phyloP scores from a whole-genome alignment of 73 alveolate species.

The Loxodes magnus region DNA sequence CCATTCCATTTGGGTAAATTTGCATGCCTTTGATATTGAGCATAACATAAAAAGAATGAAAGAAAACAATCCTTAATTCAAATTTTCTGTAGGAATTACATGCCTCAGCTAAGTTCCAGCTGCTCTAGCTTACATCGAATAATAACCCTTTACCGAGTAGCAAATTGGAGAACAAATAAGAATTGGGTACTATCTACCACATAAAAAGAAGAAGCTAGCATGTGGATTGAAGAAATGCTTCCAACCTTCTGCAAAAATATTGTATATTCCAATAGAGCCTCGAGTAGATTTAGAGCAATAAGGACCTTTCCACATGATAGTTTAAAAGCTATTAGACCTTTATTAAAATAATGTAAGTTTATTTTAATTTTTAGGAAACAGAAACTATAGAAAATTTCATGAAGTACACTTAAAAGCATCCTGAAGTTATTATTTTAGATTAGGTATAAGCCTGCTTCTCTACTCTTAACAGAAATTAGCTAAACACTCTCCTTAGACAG shows the following conservation, averaged over 20 bases:
- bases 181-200: slow-evolving; percentile 10
- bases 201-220: slow-evolving; percentile 1
- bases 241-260: background rate
- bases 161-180: background rate
- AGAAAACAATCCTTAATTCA: slow-evolving; percentile 2
- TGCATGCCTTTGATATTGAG: background rate
- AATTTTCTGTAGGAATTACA: slow-evolving; percentile 3
- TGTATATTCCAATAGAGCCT: slow-evolving; percentile 6
- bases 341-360: too few species aligned
- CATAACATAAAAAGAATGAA: slow-evolving; percentile 11
- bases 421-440: slow-evolving; percentile 1
- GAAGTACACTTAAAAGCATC: background rate
- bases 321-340: slow-evolving; percentile 1
- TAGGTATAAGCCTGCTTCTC: too few species aligned
- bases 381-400: background rate
- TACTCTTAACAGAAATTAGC: too few species aligned
- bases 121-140: background rate
- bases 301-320: slow-evolving; percentile 10
- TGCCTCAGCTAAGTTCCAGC: background rate
- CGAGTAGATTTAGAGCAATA: slow-evolving; percentile 7
- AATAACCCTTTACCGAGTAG: too few species aligned
- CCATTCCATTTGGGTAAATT: slow-evolving; percentile 1
- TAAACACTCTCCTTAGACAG: too few species aligned
- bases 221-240: slow-evolving; percentile 5
- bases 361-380: background rate